Conservation (phyloP, 768 basidiomycete genomes). For the Psilocybe cubensis region DNA sequence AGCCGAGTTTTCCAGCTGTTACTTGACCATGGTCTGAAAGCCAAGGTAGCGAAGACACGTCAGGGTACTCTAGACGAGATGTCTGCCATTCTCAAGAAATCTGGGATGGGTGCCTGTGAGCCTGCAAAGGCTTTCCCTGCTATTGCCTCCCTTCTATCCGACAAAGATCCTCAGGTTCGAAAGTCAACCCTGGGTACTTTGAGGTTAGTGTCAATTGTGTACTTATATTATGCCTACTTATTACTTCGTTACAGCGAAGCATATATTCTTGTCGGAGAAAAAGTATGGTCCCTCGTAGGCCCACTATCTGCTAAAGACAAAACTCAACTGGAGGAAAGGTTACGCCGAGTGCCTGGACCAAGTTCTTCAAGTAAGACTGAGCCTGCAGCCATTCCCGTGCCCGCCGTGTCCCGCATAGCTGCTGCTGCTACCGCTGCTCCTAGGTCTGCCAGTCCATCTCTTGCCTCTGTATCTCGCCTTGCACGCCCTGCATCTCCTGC, state of each 20-base stretch:
- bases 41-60: constrained; percentile 90
- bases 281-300: constrained; percentile 81
- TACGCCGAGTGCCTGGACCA: constrained; percentile 80
- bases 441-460: constrained; percentile 35
- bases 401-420: constrained; percentile 49
- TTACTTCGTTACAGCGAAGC: constrained; percentile 60
- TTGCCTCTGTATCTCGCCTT: constrained; percentile 33
- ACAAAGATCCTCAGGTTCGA: constrained; percentile 87
- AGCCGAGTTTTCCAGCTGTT: constrained; percentile 90
- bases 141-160: constrained; percentile 80
- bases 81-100: constrained; percentile 73
- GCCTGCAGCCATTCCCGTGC: constrained; percentile 49
- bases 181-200: constrained; percentile 84
- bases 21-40: constrained; percentile 86
- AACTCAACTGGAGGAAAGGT: constrained; percentile 88
- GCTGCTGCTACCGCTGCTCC: constrained; percentile 31
- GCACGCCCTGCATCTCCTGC: constrained; percentile 55
- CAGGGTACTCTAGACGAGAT: constrained; percentile 88
- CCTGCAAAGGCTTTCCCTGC: constrained; percentile 78
- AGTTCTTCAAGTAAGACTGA: constrained; percentile 49
- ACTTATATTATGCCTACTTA: constrained; percentile 12
- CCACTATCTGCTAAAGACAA: constrained; percentile 83
- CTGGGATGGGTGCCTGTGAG: constrained; percentile 82
- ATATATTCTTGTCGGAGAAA: constrained; percentile 83
- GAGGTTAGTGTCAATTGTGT: constrained; percentile 52